These are phyloP conservation scores for Blastocystis sp. DNA, from an alignment of 352 stramenopile species.

Conservation along the genomic window DNA sequence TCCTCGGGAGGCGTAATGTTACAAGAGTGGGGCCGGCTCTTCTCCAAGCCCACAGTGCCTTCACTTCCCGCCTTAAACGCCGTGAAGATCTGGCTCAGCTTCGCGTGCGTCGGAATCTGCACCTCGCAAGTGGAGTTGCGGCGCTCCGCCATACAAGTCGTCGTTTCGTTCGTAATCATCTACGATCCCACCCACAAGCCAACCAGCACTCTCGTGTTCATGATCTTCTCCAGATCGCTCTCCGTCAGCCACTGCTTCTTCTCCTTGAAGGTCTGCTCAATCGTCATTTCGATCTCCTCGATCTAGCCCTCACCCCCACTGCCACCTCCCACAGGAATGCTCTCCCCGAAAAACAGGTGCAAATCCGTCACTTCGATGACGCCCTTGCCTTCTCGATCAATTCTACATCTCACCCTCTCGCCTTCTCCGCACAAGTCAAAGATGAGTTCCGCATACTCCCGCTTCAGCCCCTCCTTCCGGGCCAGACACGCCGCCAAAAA, in stretches of 20 bases:
- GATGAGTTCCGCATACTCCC: constrained; percentile 53
- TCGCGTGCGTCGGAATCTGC: neutral
- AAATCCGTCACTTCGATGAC: constrained; percentile 42
- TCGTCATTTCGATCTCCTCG: constrained; percentile 22
- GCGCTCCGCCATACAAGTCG: neutral
- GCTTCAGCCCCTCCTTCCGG: constrained; percentile 63
- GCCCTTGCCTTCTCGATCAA: constrained; percentile 37
- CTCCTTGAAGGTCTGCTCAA: constrained; percentile 33
- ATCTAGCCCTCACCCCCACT: neutral
- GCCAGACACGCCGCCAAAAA: constrained; percentile 61
- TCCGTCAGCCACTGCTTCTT: constrained; percentile 27
- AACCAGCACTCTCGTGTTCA: constrained; percentile 35
- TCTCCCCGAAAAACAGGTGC: constrained; percentile 48
- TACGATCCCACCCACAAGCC: neutral
- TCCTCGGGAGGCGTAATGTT: too few relatives aligned
- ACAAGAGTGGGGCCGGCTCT: too few relatives aligned
- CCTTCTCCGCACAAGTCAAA: constrained; percentile 17
- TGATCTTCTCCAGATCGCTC: constrained; percentile 51
- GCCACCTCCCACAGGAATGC: constrained; percentile 16
- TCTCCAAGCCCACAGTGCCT: too few relatives aligned
- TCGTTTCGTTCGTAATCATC: constrained; percentile 59
- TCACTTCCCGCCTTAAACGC: constrained; percentile 2
- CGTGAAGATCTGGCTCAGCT: constrained; percentile 2
- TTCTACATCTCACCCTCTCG: neutral
- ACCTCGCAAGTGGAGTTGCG: neutral